Conservation (phyloP, 2,329 filamentous ascomycete species). For the Bimuria novae-zelandiae region DNA sequence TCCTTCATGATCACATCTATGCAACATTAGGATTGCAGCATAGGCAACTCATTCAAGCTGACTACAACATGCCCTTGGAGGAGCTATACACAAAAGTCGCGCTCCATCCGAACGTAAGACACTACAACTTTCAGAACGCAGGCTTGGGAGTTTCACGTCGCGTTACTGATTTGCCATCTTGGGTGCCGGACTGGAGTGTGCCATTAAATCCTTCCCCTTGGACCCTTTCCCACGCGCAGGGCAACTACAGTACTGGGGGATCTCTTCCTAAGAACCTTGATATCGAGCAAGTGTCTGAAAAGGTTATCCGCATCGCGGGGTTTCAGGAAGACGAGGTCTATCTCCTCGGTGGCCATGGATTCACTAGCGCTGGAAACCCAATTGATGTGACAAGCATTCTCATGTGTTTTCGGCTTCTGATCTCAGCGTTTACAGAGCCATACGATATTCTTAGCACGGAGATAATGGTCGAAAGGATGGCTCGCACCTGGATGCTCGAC, state of each 20-base stretch:
- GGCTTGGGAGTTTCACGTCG: background rate
- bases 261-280: background rate
- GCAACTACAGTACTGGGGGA: conserved; percentile 7
- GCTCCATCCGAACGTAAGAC: background rate
- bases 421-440: background rate
- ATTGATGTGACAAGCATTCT: background rate
- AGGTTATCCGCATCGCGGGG: background rate
- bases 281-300: background rate
- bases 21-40: background rate
- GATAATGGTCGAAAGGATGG: background rate
- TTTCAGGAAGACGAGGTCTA: background rate
- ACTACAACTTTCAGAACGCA: background rate
- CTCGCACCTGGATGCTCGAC: background rate
- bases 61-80: background rate
- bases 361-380: too few relatives aligned
- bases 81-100: background rate
- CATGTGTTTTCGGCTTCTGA: background rate
- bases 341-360: background rate
- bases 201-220: conserved; percentile 9
- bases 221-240: conserved; percentile 9
- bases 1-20: conserved; percentile 1
- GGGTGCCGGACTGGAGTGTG: conserved; percentile 21
- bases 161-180: conserved; percentile 16
- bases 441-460: background rate
- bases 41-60: background rate